These are phyloP conservation scores for Paxillus ammoniavirescens DNA, from an alignment of 768 basidiomycete genomes.

Conservation along the genomic window DNA sequence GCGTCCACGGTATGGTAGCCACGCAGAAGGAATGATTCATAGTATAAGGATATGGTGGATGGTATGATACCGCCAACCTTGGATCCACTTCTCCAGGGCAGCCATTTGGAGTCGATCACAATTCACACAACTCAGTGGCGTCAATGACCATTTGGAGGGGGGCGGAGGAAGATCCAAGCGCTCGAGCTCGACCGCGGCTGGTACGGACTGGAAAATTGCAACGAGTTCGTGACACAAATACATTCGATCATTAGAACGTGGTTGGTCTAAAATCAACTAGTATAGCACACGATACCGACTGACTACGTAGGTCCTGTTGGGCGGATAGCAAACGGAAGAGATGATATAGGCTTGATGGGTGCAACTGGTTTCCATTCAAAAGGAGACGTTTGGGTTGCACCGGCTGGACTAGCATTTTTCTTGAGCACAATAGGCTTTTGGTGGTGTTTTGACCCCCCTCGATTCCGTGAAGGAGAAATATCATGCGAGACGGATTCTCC, in stretches of 20 bases:
- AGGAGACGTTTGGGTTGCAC: slow-evolving; percentile 8
- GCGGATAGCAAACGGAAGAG: slow-evolving; percentile 25
- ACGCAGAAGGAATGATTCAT: slow-evolving; percentile 89
- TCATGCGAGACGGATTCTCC: slow-evolving; percentile 13
- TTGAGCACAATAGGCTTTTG: slow-evolving; percentile 33
- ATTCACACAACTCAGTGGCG: no score
- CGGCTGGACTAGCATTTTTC: slow-evolving; percentile 17
- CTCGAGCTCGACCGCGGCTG: no score
- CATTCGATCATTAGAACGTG: no score
- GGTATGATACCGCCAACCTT: slow-evolving; percentile 88
- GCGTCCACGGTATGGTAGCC: slow-evolving; percentile 89
- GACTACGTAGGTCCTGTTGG: slow-evolving; percentile 15
- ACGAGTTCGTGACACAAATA: no score
- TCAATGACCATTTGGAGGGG: no score
- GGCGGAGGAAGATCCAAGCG: no score
- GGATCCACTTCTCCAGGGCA: slow-evolving; percentile 32
- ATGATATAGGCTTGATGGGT: slow-evolving; percentile 18
- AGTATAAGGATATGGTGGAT: slow-evolving; percentile 86
- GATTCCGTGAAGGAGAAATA: slow-evolving; percentile 21
- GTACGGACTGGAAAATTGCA: no score
- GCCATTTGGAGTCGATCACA: no score
- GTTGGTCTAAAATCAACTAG: no score
- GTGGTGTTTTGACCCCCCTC: slow-evolving; percentile 31
- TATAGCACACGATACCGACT: not conserved
- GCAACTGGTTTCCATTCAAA: slow-evolving; percentile 28